Percentiles rank a stretch among this genome's conserved stretches.
phyloP scores from a whole-genome alignment of 208 protist species.

The Strigomonas culicis region DNA sequence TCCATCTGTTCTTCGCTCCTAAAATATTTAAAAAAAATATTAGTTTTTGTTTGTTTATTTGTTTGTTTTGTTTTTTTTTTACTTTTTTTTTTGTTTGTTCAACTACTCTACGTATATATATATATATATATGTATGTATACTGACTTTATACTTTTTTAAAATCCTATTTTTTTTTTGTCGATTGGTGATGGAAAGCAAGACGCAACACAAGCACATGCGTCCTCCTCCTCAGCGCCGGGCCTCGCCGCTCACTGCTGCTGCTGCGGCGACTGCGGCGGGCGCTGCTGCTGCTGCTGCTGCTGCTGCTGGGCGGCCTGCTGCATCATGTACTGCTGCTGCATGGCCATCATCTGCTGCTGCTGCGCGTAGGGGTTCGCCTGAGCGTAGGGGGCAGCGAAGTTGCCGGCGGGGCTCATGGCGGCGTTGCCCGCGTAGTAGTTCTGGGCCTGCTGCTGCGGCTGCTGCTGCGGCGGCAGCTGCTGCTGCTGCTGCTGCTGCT shows the following conservation, averaged over 20 bases:
- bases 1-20: neutral
- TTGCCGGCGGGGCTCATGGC: neutral
- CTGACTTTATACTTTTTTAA: neutral
- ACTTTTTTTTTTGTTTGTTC: neutral
- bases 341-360: slow-evolving; percentile 54
- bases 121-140: too few relatives aligned
- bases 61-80: slow-evolving; percentile 1
- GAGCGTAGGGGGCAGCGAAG: slow-evolving; percentile 20
- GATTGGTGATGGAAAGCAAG: slow-evolving; percentile 5
- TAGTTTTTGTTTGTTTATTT: neutral
- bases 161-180: neutral
- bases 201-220: neutral
- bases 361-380: slow-evolving; percentile 34
- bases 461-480: too few relatives aligned
- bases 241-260: neutral
- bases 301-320: slow-evolving; percentile 25
- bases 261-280: slow-evolving; percentile 18
- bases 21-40: too few relatives aligned
- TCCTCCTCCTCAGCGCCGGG: neutral
- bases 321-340: slow-evolving; percentile 36
- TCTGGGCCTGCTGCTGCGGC: slow-evolving; percentile 24
- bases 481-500: too few relatives aligned
- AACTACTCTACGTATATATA: neutral
- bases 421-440: neutral
- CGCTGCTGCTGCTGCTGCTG: too few relatives aligned